Evolutionary conservation across 1,284 basidiomycete species (phyloP).

Genomic region (Cerioporus squamosus): DNA sequence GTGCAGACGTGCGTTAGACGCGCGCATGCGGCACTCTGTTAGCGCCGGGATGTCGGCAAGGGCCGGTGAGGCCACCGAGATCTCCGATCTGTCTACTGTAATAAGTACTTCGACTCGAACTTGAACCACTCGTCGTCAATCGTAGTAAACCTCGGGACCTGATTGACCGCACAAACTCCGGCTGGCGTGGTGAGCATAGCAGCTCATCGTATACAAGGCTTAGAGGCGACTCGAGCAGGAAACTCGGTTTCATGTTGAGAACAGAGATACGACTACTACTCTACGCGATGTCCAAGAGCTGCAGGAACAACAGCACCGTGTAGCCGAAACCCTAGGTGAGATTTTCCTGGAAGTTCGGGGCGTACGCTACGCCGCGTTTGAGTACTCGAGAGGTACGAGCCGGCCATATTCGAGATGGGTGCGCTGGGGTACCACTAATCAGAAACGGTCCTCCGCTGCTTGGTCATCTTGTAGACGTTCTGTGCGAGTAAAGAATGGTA

Average conservation of each 20-base stretch:
- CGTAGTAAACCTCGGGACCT: too few species aligned
- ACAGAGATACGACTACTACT: too few species aligned
- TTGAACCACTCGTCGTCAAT: too few species aligned
- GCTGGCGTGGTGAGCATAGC: too few species aligned
- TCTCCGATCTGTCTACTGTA: too few species aligned
- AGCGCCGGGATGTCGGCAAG: background rate
- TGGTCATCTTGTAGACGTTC: slow-evolving; percentile 53
- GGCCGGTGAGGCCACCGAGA: slow-evolving; percentile 7
- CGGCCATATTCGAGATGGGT: slow-evolving; percentile 38
- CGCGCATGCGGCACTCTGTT: too few species aligned
- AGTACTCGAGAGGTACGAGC: slow-evolving; percentile 36
- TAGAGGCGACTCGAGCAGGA: too few species aligned
- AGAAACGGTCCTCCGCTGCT: slow-evolving; percentile 36
- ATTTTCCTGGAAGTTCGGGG: slow-evolving; percentile 50
- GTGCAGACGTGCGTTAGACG: too few species aligned
- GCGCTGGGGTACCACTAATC: slow-evolving; percentile 12
- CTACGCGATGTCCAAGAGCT: slow-evolving; percentile 23
- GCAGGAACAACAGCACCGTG: slow-evolving; percentile 33
- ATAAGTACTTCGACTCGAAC: too few species aligned
- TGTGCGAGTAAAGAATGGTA: slow-evolving; percentile 51
- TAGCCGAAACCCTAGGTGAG: slow-evolving; percentile 48
- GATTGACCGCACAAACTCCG: too few species aligned
- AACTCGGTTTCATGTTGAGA: too few species aligned
- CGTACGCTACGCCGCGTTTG: slow-evolving; percentile 50
- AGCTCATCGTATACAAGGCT: too few species aligned